Percentiles rank a stretch among this genome's conserved stretches.
phyloP scores from a whole-genome alignment of 1,139 yeast genomes.

The Wickerhamiella pararugosa region DNA sequence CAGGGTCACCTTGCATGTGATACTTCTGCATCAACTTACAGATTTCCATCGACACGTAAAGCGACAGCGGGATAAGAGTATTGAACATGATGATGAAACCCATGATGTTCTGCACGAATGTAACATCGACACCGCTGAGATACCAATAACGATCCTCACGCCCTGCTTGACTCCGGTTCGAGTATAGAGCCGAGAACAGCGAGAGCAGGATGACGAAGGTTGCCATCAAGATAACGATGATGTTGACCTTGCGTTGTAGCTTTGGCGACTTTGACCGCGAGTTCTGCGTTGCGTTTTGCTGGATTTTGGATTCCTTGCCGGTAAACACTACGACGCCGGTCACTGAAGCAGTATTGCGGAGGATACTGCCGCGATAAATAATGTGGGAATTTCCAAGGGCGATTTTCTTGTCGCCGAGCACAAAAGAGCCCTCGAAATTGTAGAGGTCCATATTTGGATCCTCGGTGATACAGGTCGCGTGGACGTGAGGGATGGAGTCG shows the following conservation, averaged over 20 bases:
- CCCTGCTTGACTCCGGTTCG: conserved; percentile 25
- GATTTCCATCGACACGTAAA: conserved; percentile 93
- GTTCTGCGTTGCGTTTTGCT: conserved; percentile 85
- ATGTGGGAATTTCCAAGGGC: conserved; percentile 73
- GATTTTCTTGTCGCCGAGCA: conserved; percentile 25
- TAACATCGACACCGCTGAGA: conserved; percentile 53
- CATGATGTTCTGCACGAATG: conserved; percentile 85
- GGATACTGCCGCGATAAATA: conserved; percentile 72
- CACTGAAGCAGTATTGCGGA: conserved; percentile 63
- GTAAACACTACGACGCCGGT: conserved; percentile 78
- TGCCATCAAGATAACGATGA: conserved; percentile 80
- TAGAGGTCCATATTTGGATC: conserved; percentile 87
- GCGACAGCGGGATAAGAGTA: conserved; percentile 84
- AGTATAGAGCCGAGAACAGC: conserved; percentile 70
- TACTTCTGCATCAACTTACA: conserved; percentile 77
- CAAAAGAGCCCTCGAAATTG: conserved; percentile 71
- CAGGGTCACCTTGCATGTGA: conserved; percentile 75
- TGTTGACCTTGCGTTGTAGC: conserved; percentile 65
- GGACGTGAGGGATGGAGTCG: conserved; percentile 5
- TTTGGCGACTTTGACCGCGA: conserved; percentile 92
- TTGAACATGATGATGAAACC: conserved; percentile 95
- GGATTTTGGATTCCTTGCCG: conserved; percentile 89
- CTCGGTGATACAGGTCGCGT: conserved; percentile 45
- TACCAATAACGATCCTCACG: conserved; percentile 45
- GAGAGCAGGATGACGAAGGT: conserved; percentile 58